These are phyloP conservation scores for Termitomyces sp. DNA, from an alignment of 768 basidiomycete species.

Conservation along the genomic window DNA sequence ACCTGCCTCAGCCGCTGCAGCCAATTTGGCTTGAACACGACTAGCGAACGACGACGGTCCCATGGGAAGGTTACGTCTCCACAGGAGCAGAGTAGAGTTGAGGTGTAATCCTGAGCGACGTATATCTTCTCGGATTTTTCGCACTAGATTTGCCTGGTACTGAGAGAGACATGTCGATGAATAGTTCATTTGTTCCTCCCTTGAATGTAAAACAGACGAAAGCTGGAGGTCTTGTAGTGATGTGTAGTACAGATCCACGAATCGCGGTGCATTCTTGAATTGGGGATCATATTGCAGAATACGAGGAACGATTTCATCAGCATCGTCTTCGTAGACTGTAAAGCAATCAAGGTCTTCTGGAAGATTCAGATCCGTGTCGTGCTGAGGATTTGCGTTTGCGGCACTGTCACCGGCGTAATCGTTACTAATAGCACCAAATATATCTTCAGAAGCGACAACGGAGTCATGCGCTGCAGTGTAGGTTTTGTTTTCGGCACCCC, in stretches of 20 bases:
- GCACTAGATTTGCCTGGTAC: not conserved
- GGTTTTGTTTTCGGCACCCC: not conserved
- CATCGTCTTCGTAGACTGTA: constrained; percentile 11
- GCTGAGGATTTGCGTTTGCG: not conserved
- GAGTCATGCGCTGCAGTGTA: not conserved
- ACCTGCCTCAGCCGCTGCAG: constrained; percentile 11
- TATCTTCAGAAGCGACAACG: not conserved
- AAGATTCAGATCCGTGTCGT: not conserved
- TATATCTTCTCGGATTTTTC: not conserved
- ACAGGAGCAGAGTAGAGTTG: not conserved
- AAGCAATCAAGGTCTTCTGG: not conserved
- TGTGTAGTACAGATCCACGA: constrained; percentile 35
- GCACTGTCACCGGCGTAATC: not conserved
- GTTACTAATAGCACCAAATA: not conserved
- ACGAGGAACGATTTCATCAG: constrained; percentile 30
- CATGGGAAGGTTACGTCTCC: constrained; percentile 1
- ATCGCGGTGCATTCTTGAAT: constrained; percentile 23
- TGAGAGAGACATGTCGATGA: not conserved
- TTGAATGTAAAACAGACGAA: not conserved
- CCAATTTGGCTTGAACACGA: constrained; percentile 38
- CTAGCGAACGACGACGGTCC: constrained; percentile 34
- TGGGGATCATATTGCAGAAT: constrained; percentile 25
- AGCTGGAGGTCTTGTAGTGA: constrained; percentile 19
- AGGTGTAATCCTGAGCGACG: not conserved
- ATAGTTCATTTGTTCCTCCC: not conserved